phyloP scores from a whole-genome alignment of 371 early-diverging fungal species.

The Capniomyces stellatus region DNA sequence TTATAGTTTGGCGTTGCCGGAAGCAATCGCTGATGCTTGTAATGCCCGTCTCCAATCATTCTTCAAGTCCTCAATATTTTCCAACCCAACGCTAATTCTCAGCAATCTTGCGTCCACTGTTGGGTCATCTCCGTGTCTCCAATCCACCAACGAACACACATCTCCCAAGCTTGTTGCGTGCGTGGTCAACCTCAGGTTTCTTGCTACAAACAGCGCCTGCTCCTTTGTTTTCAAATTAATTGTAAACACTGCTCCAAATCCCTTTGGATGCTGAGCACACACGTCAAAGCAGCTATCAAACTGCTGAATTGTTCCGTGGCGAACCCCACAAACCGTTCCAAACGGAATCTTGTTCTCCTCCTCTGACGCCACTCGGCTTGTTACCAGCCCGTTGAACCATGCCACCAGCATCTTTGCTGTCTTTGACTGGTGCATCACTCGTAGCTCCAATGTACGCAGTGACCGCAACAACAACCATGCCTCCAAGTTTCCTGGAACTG shows the following conservation, averaged over 20 bases:
- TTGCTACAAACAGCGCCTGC: constrained; percentile 22
- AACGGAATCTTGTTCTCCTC: constrained; percentile 9
- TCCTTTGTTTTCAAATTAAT: constrained; percentile 10
- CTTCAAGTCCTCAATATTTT: constrained; percentile 37
- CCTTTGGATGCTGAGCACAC: constrained; percentile 14
- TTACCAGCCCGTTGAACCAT: constrained; percentile 8
- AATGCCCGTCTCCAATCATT: constrained; percentile 28
- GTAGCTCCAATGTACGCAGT: constrained; percentile 76
- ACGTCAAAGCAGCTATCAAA: constrained; percentile 5
- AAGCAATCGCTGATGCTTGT: background rate
- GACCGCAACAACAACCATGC: constrained; percentile 83
- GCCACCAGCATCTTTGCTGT: constrained; percentile 45
- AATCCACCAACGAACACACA: constrained; percentile 38
- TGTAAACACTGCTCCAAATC: constrained; percentile 20
- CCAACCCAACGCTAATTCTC: constrained; percentile 44
- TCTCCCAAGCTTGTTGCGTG: constrained; percentile 47
- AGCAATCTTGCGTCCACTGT: constrained; percentile 28
- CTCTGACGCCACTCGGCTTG: constrained; percentile 7
- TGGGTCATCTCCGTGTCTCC: constrained; percentile 29
- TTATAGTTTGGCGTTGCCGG: background rate
- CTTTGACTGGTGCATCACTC: constrained; percentile 68
- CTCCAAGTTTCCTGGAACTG: constrained; percentile 79
- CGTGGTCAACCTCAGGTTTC: constrained; percentile 15
- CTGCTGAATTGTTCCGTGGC: constrained; percentile 15
- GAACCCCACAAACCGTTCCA: constrained; percentile 7